A percentile compares a stretch with the other conserved stretches of the same genome.
phyloP scores from a whole-genome alignment of 2,329 filamentous ascomycete species.

The Teratosphaeria destructans region DNA sequence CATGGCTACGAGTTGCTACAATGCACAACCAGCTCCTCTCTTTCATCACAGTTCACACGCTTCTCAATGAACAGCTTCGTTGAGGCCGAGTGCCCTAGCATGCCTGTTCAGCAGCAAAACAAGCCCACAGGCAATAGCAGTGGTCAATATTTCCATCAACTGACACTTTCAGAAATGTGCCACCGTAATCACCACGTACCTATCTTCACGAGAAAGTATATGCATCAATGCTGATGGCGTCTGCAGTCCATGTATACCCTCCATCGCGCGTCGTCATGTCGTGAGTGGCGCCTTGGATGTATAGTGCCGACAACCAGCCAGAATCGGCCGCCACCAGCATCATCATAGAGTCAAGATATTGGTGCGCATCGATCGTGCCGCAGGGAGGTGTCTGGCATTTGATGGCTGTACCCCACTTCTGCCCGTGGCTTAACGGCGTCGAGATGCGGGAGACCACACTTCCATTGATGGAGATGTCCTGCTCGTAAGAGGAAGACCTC shows the following conservation, averaged over 20 bases:
- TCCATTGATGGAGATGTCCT: conserved; percentile 30
- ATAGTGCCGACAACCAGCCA: not conserved
- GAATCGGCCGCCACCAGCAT: conserved; percentile 26
- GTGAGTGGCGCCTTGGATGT: not conserved
- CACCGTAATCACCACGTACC: not conserved
- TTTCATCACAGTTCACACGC: no score
- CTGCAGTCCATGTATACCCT: not conserved
- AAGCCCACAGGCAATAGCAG: not conserved
- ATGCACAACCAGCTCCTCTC: no score
- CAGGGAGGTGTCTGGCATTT: conserved; percentile 25
- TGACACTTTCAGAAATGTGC: not conserved
- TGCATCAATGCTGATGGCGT: not conserved
- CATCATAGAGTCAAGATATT: conserved; percentile 33
- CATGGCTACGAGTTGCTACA: not conserved
- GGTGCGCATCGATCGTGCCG: conserved; percentile 32
- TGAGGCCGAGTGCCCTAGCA: not conserved
- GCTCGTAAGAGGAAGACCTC: conserved; percentile 31
- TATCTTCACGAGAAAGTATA: not conserved
- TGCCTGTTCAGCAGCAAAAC: not conserved
- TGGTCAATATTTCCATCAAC: not conserved
- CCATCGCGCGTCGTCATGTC: not conserved
- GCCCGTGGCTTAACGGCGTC: not conserved
- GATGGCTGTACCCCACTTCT: conserved; percentile 4
- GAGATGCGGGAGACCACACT: conserved; percentile 34
- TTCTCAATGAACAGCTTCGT: not conserved